Conservation (phyloP, 352 stramenopile genomes). For the Phytopythium delawarense region DNA sequence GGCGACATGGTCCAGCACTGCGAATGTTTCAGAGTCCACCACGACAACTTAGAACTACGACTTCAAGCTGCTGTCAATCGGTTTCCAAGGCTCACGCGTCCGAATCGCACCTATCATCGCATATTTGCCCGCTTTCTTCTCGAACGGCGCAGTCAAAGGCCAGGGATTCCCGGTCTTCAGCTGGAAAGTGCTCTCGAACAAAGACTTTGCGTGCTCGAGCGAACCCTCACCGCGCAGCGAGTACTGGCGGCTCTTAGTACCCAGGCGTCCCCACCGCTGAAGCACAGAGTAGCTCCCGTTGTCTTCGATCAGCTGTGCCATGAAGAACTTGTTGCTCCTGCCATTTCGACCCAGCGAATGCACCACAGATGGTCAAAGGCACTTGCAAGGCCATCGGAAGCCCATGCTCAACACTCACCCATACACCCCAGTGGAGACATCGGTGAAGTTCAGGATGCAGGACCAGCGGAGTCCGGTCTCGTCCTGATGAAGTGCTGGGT, state of each 20-base stretch:
- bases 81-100: neutral
- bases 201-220: neutral
- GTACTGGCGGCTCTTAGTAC: constrained; percentile 25
- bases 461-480: constrained; percentile 46
- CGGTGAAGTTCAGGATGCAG: constrained; percentile 66
- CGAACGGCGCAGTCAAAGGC: constrained; percentile 39
- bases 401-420: constrained; percentile 20
- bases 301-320: constrained; percentile 57
- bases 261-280: constrained; percentile 61
- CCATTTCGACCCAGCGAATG: neutral
- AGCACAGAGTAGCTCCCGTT: constrained; percentile 37
- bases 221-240: neutral
- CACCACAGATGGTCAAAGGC: neutral
- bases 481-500: constrained; percentile 23
- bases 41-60: neutral
- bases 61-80: too few relatives aligned
- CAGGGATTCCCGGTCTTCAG: constrained; percentile 63
- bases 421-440: constrained; percentile 51
- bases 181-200: constrained; percentile 25
- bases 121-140: constrained; percentile 58
- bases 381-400: neutral
- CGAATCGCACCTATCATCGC: constrained; percentile 28
- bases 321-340: constrained; percentile 73
- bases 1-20: neutral
- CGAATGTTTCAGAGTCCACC: neutral